These are phyloP conservation scores for Suillus subalutaceus DNA, from an alignment of 768 basidiomycete species.

Conservation along the genomic window DNA sequence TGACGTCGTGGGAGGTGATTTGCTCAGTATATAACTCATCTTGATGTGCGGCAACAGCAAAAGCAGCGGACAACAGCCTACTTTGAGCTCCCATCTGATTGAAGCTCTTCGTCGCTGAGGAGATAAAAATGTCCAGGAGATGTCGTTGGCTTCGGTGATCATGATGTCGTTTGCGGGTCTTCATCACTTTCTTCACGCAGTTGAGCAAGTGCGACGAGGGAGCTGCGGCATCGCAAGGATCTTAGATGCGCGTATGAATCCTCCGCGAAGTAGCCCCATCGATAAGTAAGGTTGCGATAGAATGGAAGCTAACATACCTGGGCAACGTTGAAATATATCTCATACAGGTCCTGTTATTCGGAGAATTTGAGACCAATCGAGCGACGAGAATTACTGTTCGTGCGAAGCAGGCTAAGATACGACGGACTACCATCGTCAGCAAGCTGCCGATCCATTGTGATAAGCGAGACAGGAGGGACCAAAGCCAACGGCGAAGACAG, in stretches of 20 bases:
- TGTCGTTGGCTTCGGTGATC: slow-evolving; percentile 46
- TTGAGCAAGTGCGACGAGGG: slow-evolving; percentile 80
- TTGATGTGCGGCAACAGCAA: too few relatives aligned
- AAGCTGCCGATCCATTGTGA: too few relatives aligned
- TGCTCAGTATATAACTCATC: too few relatives aligned
- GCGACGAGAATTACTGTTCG: slow-evolving; percentile 1
- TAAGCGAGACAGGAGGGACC: too few relatives aligned
- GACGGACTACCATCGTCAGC: not conserved
- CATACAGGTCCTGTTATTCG: slow-evolving; percentile 86
- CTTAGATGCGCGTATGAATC: slow-evolving; percentile 49
- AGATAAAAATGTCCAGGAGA: slow-evolving; percentile 63
- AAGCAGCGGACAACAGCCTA: too few relatives aligned
- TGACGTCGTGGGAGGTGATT: too few relatives aligned
- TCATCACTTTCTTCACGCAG: slow-evolving; percentile 89
- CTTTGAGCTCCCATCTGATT: slow-evolving; percentile 10
- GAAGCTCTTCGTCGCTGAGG: slow-evolving; percentile 65
- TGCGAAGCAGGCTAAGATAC: not conserved
- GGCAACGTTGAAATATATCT: slow-evolving; percentile 90
- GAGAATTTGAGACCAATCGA: not conserved
- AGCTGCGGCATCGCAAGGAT: slow-evolving; percentile 80
- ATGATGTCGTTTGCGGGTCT: slow-evolving; percentile 34
- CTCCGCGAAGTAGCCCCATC: not conserved
- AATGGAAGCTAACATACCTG: slow-evolving; percentile 51
- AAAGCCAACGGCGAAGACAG: too few relatives aligned
- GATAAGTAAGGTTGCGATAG: not conserved